These are phyloP conservation scores for Cladosporium velox DNA, from an alignment of 2,329 filamentous ascomycete species.

Conservation along the genomic window DNA sequence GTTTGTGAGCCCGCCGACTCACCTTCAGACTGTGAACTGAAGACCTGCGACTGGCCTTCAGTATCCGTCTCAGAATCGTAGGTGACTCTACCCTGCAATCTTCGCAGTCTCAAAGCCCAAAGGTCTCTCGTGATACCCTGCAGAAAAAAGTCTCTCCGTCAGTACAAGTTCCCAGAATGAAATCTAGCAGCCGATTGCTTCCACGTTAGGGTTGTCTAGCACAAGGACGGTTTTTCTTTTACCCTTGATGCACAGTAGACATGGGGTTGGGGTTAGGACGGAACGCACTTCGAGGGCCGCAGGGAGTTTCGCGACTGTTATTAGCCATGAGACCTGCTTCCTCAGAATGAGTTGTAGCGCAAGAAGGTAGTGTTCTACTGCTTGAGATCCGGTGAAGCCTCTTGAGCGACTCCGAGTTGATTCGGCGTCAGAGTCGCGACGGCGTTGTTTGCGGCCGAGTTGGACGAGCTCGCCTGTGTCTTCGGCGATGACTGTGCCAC, in stretches of 20 bases:
- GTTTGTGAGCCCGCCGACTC: constrained; percentile 43
- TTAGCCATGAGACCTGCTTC: constrained; percentile 75
- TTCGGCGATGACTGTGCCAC: constrained; percentile 36
- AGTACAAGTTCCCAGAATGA: constrained; percentile 9
- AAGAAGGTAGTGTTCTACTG: constrained; percentile 77
- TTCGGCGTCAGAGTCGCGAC: constrained; percentile 35
- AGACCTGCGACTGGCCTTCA: constrained; percentile 50
- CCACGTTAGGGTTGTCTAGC: constrained; percentile 18
- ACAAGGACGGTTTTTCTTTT: neutral
- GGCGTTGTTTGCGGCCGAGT: constrained; percentile 33
- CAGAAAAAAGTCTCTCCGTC: constrained; percentile 22
- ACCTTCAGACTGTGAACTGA: constrained; percentile 60
- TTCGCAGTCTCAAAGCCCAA: constrained; percentile 74
- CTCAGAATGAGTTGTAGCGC: constrained; percentile 81
- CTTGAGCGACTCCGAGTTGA: constrained; percentile 30
- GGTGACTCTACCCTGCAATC: constrained; percentile 48
- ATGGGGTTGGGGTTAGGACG: constrained; percentile 5
- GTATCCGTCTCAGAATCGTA: constrained; percentile 39
- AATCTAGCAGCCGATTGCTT: neutral
- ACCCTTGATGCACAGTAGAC: constrained; percentile 5
- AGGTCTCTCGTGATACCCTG: constrained; percentile 73
- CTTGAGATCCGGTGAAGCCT: constrained; percentile 63
- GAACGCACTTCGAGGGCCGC: constrained; percentile 67
- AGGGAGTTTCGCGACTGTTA: constrained; percentile 66
- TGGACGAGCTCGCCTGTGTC: constrained; percentile 35